A percentile compares a stretch with the other conserved stretches of the same genome.
Evolutionary conservation across 257 asterid species (phyloP).

Genomic region (Nicotiana noctiflora): DNA sequence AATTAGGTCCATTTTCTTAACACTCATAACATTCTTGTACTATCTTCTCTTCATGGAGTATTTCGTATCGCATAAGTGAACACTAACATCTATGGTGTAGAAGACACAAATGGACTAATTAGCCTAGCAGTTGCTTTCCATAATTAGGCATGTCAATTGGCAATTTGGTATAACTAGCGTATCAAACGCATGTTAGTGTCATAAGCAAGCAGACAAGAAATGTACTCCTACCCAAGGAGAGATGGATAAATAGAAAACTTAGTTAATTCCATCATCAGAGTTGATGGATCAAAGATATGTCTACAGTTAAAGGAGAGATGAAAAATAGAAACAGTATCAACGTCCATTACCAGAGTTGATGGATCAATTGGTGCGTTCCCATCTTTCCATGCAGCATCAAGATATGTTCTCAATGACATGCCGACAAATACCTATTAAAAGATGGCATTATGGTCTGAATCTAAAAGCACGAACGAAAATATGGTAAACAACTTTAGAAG

Average conservation of each 20-base stretch:
- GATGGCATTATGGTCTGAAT: slow-evolving; percentile 11
- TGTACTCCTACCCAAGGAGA: too few relatives aligned
- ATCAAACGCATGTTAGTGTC: not conserved
- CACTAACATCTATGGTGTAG: not conserved
- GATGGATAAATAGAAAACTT: too few relatives aligned
- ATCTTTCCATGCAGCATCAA: slow-evolving; percentile 98
- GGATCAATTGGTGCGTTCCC: slow-evolving; percentile 99
- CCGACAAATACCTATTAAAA: slow-evolving; percentile 83
- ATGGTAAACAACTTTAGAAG: not conserved
- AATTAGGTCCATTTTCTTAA: too few relatives aligned
- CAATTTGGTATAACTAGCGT: not conserved
- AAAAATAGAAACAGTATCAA: too few relatives aligned
- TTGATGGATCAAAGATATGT: not conserved
- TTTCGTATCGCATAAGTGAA: too few relatives aligned
- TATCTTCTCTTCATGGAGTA: not conserved
- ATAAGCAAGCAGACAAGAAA: not conserved
- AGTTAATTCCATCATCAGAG: too few relatives aligned
- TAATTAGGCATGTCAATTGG: not conserved
- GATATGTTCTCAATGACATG: slow-evolving; percentile 96
- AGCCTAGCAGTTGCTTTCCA: not conserved
- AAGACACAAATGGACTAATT: not conserved
- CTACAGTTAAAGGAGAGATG: slow-evolving; percentile 1
- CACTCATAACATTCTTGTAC: too few relatives aligned
- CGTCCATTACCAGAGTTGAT: slow-evolving; percentile 75
- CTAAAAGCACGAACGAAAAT: not conserved